Evolutionary conservation across 805 yeast genomes (phyloP), one percentile per base, ranked within the genome.

Genomic region (Starmerella gropengiesseri): DNA sequence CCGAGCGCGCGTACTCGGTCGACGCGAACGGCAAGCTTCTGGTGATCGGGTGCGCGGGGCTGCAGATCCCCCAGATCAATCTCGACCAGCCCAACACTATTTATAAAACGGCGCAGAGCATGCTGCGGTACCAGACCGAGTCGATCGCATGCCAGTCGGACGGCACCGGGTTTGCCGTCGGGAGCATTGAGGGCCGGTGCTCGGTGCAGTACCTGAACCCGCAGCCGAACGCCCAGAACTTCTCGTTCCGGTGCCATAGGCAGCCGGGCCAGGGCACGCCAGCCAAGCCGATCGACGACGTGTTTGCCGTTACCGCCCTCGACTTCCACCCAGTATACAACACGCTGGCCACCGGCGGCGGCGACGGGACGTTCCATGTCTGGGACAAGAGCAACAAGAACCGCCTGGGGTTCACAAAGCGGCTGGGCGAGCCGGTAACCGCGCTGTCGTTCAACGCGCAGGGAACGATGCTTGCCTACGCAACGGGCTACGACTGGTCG

Each of bases 381-480:
- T 91, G 98, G 98, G 97, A 91, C 61, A 85, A 84, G 61, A 94
- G 85, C 55, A 81, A 91, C 41, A 77, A 80, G 59, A 93, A 82
- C 59, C 73, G 97, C 54, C 72, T 91, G 52, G 82, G 80, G 63
- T 82, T 80, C 26, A 85, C 94, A 5, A 63, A 74, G 8, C 67
- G 79, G 13, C 55, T 68, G 16, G 69, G 66, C 2, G 47, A 44
- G 17, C 69, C 94, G 0, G 78, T 91, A 41, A 71, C 94, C 0
- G 77, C 81, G 29, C 72, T 86, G 1, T 77, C 77, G 4, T 91
- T 89, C 67, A 91, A 85, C 64, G 70, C 83, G 50, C 77, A 69
- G 37, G 98, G 98, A 41, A 61, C 76, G 25, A 75, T 91, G 9
- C 78, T 82, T 60, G 97, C 96, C 3, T 85, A 91, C 58, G 95